Conservation (phyloP, 2,329 filamentous ascomycete species). For the Talaromyces rugulosus region DNA sequence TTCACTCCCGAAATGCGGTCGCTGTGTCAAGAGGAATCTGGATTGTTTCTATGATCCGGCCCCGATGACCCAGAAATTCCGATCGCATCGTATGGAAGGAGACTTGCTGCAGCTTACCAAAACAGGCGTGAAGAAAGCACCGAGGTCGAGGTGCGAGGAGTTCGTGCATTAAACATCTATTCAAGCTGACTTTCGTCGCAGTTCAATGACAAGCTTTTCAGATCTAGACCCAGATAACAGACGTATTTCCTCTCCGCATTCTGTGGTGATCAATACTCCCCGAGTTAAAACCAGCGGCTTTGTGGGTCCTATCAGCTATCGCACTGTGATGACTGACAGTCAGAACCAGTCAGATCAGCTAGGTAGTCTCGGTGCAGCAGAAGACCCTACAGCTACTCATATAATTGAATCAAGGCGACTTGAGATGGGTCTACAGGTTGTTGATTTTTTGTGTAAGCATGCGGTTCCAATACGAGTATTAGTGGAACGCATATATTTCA, state of each 20-base stretch:
- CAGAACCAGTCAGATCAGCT: neutral
- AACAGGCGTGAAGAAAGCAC: neutral
- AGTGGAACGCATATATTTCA: neutral
- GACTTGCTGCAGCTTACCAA: neutral
- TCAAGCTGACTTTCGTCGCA: neutral
- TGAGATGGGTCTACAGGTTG: neutral
- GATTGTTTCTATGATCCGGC: neutral
- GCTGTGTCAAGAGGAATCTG: neutral
- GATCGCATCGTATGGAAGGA: neutral
- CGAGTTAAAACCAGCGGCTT: neutral
- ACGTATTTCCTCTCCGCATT: neutral
- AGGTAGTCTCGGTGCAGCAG: neutral
- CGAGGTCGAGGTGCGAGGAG: neutral
- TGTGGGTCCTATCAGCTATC: constrained; percentile 1
- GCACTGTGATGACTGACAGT: neutral
- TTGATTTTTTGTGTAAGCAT: neutral
- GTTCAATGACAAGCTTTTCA: neutral
- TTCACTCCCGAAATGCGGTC: neutral
- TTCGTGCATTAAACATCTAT: neutral
- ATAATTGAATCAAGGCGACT: neutral
- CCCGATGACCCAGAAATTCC: neutral
- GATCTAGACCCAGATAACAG: neutral
- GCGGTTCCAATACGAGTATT: neutral
- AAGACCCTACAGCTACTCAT: neutral
- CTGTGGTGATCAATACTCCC: neutral